A percentile compares a stretch with the other conserved stretches of the same genome.
Evolutionary conservation across 1,284 basidiomycete species (phyloP).

Genomic region (Heterobasidion parviporum): DNA sequence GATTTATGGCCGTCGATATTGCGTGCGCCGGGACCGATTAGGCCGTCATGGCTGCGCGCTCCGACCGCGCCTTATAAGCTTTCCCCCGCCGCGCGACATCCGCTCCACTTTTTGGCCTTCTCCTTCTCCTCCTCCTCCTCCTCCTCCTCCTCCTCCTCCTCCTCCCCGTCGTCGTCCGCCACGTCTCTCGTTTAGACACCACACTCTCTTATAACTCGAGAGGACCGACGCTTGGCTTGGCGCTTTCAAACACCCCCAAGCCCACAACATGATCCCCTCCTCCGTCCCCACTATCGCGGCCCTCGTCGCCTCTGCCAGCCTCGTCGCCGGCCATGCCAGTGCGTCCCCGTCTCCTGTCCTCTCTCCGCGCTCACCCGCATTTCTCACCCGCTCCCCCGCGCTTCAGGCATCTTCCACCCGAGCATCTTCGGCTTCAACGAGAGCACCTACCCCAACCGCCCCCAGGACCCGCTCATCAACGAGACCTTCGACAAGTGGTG

Average conservation of each 20-base stretch:
- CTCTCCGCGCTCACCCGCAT: neutral
- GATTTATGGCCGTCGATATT: no score
- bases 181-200: no score
- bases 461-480: conserved; percentile 45
- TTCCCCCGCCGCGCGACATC: no score
- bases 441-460: conserved; percentile 39
- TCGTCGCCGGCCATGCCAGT: neutral
- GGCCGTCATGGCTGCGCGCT: no score
- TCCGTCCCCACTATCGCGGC: neutral
- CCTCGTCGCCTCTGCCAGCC: neutral
- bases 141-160: no score
- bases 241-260: neutral
- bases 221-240: no score
- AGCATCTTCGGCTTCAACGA: conserved; percentile 46
- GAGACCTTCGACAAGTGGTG: conserved; percentile 60
- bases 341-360: neutral
- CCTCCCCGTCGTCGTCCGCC: no score
- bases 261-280: neutral
- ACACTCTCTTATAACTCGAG: no score
- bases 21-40: no score
- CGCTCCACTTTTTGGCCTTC: no score
- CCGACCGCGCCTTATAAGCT: no score
- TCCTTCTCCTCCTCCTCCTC: no score
- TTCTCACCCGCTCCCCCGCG: neutral
- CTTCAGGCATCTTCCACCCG: conserved; percentile 21